Base-by-base conservation (phyloP, 2,329 filamentous ascomycete species). In the Sporothrix globosa region DNA sequence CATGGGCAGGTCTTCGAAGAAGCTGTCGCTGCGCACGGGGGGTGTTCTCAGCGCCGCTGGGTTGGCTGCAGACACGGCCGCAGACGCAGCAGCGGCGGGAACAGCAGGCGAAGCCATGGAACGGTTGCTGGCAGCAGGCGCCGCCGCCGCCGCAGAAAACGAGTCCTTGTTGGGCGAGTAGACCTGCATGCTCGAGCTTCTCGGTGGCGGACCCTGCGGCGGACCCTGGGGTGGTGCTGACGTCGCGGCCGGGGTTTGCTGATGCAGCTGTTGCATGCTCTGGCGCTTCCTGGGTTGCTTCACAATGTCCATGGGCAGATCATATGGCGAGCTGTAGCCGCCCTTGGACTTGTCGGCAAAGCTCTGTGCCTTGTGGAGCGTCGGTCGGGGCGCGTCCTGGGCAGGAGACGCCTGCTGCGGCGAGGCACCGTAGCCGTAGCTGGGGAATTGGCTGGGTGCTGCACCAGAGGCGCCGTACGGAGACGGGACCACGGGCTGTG, bases 281-380 rank as follows among this genome's bases (percentile, higher is more conserved):
- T 83, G 79, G 68, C 90, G 84, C 82, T 91, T 90, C 78, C 89
- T 84, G 76, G 91, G 69, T 54, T 68, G 88, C 75, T 91, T 91
- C 39, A 91, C 87, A 41, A 99, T 86, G 69, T 97, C 95, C 80
- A 96, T 92, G 4, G 96, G 96, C 24, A 99, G 84, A 81, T 99
- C 96, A 76, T 97, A 99, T 0, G 96, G 96, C 24, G 95, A 98
- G 65, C 91, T 87, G 78, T 99, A 99, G 9, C 95, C 94, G 70
- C 92, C 92, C 80, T 97, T 98, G 3, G 92, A 83, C 79, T 96
- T 96, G 79, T 95, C 91, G 6, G 87, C 92, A 79, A 97, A 99
- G 80, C 95, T 98, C 78, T 96, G 89, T 0, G 88, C 84, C 80
- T 88, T 89, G 41, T 48, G 50, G 17, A 65, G 63, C 2, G 70